Base-by-base conservation (phyloP, 345 rosid genomes). In the Eucalyptus curtisii region DNA sequence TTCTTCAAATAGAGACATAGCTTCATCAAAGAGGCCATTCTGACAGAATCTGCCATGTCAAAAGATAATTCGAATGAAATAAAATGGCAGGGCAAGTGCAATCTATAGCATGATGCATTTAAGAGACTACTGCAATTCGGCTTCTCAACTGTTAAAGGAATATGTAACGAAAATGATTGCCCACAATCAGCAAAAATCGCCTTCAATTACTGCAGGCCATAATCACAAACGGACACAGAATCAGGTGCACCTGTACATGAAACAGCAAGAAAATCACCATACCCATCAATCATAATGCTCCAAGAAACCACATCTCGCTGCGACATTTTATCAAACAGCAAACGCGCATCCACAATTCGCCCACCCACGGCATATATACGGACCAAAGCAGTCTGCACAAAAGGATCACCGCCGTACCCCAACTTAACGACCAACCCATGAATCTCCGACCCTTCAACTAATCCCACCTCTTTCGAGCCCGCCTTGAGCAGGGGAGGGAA, bases 1-100 rank as follows among this genome's bases (percentile, higher is more conserved):
- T 91, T 94, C 96, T 89, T 96, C 97, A 88, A 95, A 95, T 86
- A 96, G 94, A 90, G 89, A 86, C 86, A 95, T 89, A 13, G 92
- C 96, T 86, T 93, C 93, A 52, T 93, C 92, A 86, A 93, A 89
- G 88, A 86, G 92, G 14, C 92, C 95, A 64, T 25, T 87, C 76
- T 91, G 92, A 64, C 92, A 93, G 90, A 92, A 95, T 88, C 98
- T 93, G 92, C 88, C 27, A 37, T 52, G 45, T 89, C 86, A 66
- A 15, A 80, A 84, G 66, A 44, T 66, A 88, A 88, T 82, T 7
- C 33, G 2, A 6, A 68, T 40, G 84, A 76, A 71, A 20, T 76
- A 10, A 40, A 0, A 11, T 76, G 47, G 8, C 84, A 20, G 30
- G 30, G 81, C 4, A 40, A 76, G 84, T 6, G 84, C 47, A 76